A percentile compares a stretch with the other conserved stretches of the same genome.
Evolutionary conservation across 106 monocot species (phyloP).

Genomic region (Allium sativum): DNA sequence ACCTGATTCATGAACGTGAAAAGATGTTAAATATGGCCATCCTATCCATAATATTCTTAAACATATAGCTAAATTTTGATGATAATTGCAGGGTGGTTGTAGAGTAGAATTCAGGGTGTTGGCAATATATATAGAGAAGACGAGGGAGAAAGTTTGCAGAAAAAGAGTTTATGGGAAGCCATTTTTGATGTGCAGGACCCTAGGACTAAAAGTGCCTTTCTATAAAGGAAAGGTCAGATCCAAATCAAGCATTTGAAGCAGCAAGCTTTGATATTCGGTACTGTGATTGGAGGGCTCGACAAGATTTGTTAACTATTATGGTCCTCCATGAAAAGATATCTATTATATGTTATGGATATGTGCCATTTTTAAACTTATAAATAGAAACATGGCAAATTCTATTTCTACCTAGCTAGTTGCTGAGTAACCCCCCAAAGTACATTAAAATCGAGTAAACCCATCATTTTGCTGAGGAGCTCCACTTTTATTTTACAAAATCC

Average conservation of each 20-base stretch:
- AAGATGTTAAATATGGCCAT: no score
- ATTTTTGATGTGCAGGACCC: constrained; percentile 92
- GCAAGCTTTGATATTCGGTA: constrained; percentile 92
- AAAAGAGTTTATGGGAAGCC: constrained; percentile 53
- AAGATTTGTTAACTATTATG: constrained; percentile 82
- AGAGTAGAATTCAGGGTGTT: constrained; percentile 13
- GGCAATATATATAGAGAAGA: constrained; percentile 16
- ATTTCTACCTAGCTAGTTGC: no score
- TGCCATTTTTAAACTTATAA: no score
- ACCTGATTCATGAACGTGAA: no score
- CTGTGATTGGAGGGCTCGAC: constrained; percentile 90
- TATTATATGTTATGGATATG: no score
- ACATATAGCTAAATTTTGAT: no score
- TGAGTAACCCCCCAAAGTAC: no score
- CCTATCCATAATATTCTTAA: no score
- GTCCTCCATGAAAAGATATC: constrained; percentile 89
- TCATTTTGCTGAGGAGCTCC: no score
- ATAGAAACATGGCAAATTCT: no score
- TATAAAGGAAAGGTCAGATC: constrained; percentile 62
- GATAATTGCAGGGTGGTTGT: constrained; percentile 1
- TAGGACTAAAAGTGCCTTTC: constrained; percentile 30
- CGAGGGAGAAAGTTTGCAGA: constrained; percentile 30
- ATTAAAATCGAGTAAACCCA: no score
- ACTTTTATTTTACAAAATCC: no score
- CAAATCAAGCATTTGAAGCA: constrained; percentile 76